Evolutionary conservation across 371 early-diverging fungal genomes (phyloP).

Genomic region (Lichtheimia ornata): DNA sequence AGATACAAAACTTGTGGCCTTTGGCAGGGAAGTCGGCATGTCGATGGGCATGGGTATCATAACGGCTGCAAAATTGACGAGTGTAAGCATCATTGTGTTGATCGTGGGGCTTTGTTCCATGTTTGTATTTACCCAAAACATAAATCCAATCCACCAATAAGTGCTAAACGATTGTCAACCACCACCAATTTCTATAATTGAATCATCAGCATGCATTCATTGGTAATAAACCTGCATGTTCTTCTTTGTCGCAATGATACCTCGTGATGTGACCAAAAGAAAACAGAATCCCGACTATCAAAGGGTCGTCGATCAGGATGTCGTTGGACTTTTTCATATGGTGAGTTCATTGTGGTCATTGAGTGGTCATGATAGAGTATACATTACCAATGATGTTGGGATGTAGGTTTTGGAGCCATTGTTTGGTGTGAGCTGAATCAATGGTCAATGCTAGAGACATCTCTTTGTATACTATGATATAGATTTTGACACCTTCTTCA

Average conservation of each 20-base stretch:
- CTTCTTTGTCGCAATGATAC: constrained; percentile 1
- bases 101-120: not conserved
- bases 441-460: constrained; percentile 78
- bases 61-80: constrained; percentile 58
- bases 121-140: constrained; percentile 61
- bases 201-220: not conserved
- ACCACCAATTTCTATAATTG: constrained; percentile 65
- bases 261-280: constrained; percentile 19
- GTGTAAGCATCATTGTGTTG: not conserved
- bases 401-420: constrained; percentile 73
- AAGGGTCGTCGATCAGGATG: constrained; percentile 63
- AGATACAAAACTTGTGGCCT: constrained; percentile 48
- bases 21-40: constrained; percentile 69
- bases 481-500: constrained; percentile 86
- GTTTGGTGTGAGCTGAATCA: constrained; percentile 82
- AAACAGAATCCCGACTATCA: constrained; percentile 36
- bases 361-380: not conserved
- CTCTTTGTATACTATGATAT: constrained; percentile 90
- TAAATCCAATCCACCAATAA: constrained; percentile 80
- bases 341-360: constrained; percentile 3
- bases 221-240: no score
- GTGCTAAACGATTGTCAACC: constrained; percentile 71
- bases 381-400: constrained; percentile 73
- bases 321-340: constrained; percentile 53
- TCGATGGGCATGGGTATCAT: constrained; percentile 79